phyloP scores from a whole-genome alignment of 768 basidiomycete species.

The Kwoniella heveanensis region DNA sequence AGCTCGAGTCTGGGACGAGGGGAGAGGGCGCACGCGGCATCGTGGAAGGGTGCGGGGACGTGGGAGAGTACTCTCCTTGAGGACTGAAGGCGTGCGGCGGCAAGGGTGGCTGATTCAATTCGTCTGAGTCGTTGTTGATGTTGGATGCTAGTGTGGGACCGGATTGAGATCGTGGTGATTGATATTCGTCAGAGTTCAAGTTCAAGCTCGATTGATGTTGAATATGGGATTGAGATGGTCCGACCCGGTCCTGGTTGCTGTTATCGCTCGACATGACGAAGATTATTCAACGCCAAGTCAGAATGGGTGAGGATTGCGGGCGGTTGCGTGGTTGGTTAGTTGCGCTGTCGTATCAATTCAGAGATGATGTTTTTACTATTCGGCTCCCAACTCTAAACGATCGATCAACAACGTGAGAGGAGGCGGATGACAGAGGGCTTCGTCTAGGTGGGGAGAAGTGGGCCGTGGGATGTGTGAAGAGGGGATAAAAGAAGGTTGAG shows the following conservation, averaged over 20 bases:
- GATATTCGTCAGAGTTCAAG: conserved; percentile 9
- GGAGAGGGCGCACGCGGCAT: neutral
- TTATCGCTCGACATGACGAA: neutral
- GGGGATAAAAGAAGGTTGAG: neutral
- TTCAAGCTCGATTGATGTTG: conserved; percentile 2
- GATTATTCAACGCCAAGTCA: neutral
- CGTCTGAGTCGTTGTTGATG: neutral
- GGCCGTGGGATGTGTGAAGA: neutral
- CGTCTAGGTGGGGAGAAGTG: neutral
- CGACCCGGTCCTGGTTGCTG: neutral
- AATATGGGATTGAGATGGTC: neutral
- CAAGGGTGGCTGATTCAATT: conserved; percentile 10
- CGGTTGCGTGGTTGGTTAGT: neutral
- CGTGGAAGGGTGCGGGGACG: neutral
- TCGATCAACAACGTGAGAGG: neutral
- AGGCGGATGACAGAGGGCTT: neutral
- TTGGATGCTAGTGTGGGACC: neutral
- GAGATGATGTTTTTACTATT: neutral
- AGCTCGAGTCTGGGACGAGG: conserved; percentile 1
- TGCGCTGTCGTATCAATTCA: neutral
- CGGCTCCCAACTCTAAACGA: neutral
- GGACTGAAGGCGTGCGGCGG: neutral
- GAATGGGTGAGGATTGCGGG: neutral
- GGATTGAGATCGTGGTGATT: conserved; percentile 15
- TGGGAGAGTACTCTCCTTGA: conserved; percentile 14